Base-by-base conservation (phyloP, 2,329 filamentous ascomycete species). In the Diplodia scrobiculata region DNA sequence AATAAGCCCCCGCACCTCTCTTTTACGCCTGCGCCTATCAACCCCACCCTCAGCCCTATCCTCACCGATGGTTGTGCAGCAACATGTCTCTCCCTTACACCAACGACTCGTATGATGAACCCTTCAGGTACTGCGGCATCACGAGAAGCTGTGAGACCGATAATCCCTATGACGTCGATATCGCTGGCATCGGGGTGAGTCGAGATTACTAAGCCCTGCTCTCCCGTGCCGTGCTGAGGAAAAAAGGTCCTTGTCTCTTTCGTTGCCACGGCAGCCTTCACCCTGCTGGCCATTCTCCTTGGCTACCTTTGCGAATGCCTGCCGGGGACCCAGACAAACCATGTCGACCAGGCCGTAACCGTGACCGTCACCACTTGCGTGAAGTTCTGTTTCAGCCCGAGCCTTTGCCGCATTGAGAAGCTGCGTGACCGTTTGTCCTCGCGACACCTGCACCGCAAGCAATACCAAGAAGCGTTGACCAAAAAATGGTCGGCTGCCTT, bases 101-200 rank as follows among this genome's bases (percentile, higher is more conserved):
- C 6, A 25, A 50, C 45, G 21, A 17, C 11, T 19, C 48, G 5
- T 62, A 50, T 27, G 48, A 62, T 29, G 41, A 50, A n/a, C 48
- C 45, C 17, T 62, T 50, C 29, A n/a, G 27, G 2, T 62, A 62
- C 58, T 62, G 58, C 58, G 45, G 45, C 17, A 38, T 36, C 17
- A 62, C 58, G 29, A 29, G 27, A 21, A 4, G 19, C 27, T 62
- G 58, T 27, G 21, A 34, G 27, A 62, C 27, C 58, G 29, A 50
- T 25, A 62, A 62, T 13, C 58, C 58, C 6, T 62, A 62, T 36
- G 58, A 62, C 29, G 58, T 62, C 27, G 58, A 62, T 32, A 62
- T 62, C 13, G 58, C 58, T 32, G 58, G 58, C 29, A 62, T 62
- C 19, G 58, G 58, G 17, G 58, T 62, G 19, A 62, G 58, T 62